Percentiles rank a stretch among this genome's conserved stretches.
Conservation (phyloP, 352 stramenopile species). For the Phytophthora vignae region DNA sequence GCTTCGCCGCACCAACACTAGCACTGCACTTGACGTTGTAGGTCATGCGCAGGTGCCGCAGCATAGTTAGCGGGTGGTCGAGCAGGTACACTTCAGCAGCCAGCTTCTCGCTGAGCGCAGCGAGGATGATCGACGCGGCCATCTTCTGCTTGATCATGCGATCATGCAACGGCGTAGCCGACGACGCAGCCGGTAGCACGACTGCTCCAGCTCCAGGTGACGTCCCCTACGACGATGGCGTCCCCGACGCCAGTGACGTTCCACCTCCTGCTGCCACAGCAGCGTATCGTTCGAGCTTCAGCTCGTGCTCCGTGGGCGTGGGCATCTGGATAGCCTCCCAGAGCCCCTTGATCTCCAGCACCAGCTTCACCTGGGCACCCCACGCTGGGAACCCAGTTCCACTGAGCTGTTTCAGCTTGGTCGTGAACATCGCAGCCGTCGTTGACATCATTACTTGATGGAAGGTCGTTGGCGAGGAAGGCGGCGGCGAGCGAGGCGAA, state of each 20-base stretch:
- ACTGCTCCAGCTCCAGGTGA: too few relatives aligned
- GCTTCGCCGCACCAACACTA: background rate
- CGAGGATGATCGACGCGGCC: background rate
- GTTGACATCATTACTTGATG: background rate
- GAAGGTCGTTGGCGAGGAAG: background rate
- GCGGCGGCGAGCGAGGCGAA: background rate
- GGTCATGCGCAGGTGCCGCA: background rate
- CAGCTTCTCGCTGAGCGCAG: background rate
- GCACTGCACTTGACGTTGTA: background rate
- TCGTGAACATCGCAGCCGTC: background rate
- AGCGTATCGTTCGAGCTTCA: background rate
- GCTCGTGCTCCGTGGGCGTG: background rate
- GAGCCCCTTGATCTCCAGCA: background rate
- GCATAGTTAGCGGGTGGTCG: background rate
- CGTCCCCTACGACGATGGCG: background rate
- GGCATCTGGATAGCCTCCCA: background rate
- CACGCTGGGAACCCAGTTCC: background rate
- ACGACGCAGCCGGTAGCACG: too few relatives aligned
- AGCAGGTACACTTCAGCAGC: background rate
- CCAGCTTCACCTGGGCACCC: background rate
- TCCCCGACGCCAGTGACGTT: background rate
- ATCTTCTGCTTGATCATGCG: background rate
- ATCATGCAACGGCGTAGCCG: background rate
- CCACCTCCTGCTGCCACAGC: background rate
- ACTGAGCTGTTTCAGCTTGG: background rate